These are phyloP conservation scores for Conidiobolus incongruus DNA, from an alignment of 371 early-diverging fungal species.

Conservation along the genomic window DNA sequence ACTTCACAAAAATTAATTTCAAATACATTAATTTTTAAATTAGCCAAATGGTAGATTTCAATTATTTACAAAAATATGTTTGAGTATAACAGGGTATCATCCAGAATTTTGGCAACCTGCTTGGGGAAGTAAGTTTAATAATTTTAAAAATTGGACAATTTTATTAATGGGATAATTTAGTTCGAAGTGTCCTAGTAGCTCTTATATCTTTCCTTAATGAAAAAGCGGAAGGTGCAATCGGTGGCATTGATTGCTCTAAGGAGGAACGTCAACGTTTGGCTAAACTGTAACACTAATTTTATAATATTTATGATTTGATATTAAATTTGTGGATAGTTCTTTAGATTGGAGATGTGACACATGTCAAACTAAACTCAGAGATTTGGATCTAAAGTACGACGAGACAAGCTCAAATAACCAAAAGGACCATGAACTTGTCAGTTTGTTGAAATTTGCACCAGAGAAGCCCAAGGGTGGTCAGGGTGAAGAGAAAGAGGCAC, in stretches of 20 bases:
- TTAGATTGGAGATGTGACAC: too few relatives aligned
- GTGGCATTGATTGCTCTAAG: slow-evolving; percentile 48
- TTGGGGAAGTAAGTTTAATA: slow-evolving; percentile 50
- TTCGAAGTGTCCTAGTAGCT: slow-evolving; percentile 71
- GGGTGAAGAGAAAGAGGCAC: too few relatives aligned
- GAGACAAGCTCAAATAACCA: too few relatives aligned
- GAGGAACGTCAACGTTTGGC: slow-evolving; percentile 42
- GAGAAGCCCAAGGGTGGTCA: too few relatives aligned
- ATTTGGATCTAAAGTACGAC: too few relatives aligned
- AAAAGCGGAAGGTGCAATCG: slow-evolving; percentile 60
- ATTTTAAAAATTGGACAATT: neutral
- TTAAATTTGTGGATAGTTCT: too few relatives aligned
- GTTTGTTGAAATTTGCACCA: too few relatives aligned
- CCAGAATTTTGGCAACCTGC: slow-evolving; percentile 89
- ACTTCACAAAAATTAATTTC: neutral
- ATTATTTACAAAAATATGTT: slow-evolving; percentile 71
- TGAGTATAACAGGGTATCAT: slow-evolving; percentile 79
- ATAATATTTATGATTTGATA: neutral
- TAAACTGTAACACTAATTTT: slow-evolving; percentile 19
- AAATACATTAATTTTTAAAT: neutral
- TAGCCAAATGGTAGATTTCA: slow-evolving; percentile 81
- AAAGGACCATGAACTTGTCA: too few relatives aligned
- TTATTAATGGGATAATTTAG: slow-evolving; percentile 7
- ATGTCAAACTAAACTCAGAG: too few relatives aligned
- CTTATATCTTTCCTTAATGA: slow-evolving; percentile 51